Evolutionary conservation across 2,329 filamentous ascomycete genomes (phyloP).

Genomic region (Fusarium begoniae): DNA sequence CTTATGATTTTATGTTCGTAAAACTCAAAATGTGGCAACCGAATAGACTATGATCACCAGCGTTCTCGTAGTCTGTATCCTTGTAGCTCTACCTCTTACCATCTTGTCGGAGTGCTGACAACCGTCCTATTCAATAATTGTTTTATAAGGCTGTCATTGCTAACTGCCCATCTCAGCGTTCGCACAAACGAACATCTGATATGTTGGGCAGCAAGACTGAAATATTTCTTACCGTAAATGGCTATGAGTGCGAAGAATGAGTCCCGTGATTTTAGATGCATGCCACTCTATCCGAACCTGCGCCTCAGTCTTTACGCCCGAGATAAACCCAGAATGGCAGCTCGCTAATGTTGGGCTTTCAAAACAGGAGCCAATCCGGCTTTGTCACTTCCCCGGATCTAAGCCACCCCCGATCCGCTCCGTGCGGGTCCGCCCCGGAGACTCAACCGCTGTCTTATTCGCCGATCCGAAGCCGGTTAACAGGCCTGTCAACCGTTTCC

Average conservation of each 20-base stretch:
- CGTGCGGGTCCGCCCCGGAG: conserved; percentile 21
- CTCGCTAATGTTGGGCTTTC: background rate
- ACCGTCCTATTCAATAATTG: background rate
- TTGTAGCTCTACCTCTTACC: background rate
- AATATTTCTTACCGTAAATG: background rate
- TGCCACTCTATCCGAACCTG: conserved; percentile 6
- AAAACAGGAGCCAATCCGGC: background rate
- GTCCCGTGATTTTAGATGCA: conserved; percentile 19
- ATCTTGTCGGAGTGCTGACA: background rate
- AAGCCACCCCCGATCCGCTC: conserved; percentile 38
- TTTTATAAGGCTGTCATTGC: background rate
- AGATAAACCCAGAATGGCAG: conserved; percentile 31
- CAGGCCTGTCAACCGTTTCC: conserved; percentile 3
- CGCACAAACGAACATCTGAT: background rate
- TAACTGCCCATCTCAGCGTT: background rate
- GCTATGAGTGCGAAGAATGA: conserved; percentile 14
- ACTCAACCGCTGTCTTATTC: conserved; percentile 26
- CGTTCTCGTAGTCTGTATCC: background rate
- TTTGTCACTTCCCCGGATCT: conserved; percentile 23
- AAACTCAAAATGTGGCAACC: background rate
- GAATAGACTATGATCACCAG: background rate
- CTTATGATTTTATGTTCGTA: background rate
- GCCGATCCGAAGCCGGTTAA: conserved; percentile 10
- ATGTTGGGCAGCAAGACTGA: conserved; percentile 8
- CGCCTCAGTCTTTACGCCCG: conserved; percentile 30